A percentile compares a stretch with the other conserved stretches of the same genome.
Conservation (phyloP, 1,284 basidiomycete genomes). For the Cutaneotrichosporon cutaneum region DNA sequence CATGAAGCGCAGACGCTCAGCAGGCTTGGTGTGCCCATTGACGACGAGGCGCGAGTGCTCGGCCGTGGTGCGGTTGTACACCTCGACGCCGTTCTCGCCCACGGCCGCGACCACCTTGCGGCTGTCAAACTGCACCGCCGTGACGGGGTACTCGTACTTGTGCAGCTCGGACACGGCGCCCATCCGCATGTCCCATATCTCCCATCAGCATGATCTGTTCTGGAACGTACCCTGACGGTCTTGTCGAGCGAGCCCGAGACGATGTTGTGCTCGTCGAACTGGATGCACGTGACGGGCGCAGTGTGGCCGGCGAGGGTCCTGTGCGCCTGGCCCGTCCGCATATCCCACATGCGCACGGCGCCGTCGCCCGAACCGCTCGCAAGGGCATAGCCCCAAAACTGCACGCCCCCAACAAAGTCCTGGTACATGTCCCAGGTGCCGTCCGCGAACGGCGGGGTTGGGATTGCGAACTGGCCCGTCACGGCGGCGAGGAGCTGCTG, state of each 20-base stretch:
- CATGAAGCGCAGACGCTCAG: conserved; percentile 91
- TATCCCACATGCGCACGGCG: conserved; percentile 98
- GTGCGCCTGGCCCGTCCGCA: conserved; percentile 97
- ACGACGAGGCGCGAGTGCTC: conserved; percentile 78
- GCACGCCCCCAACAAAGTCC: conserved; percentile 95
- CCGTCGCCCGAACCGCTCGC: conserved; percentile 96
- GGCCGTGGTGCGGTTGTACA: conserved; percentile 93
- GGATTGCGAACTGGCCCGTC: conserved; percentile 67
- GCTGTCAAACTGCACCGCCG: conserved; percentile 89
- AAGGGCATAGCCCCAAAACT: conserved; percentile 98
- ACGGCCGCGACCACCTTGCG: conserved; percentile 91
- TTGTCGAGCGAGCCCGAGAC: conserved; percentile 91
- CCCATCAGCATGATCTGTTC: conserved; percentile 1
- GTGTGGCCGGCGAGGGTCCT: conserved; percentile 92
- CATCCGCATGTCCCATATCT: conserved; percentile 97
- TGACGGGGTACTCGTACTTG: conserved; percentile 86
- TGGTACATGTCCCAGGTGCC: conserved; percentile 91
- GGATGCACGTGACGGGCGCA: conserved; percentile 86
- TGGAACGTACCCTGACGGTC: conserved; percentile 72
- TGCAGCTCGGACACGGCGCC: conserved; percentile 86
- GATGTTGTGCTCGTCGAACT: conserved; percentile 95
- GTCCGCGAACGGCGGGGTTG: conserved; percentile 82
- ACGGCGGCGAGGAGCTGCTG: conserved; percentile 8
- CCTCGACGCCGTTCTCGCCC: conserved; percentile 90
- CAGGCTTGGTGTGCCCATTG: conserved; percentile 89